Evolutionary conservation across 306 rosid genomes (phyloP), one percentile per base, ranked within the genome.

Genomic region (Datisca glomerata): DNA sequence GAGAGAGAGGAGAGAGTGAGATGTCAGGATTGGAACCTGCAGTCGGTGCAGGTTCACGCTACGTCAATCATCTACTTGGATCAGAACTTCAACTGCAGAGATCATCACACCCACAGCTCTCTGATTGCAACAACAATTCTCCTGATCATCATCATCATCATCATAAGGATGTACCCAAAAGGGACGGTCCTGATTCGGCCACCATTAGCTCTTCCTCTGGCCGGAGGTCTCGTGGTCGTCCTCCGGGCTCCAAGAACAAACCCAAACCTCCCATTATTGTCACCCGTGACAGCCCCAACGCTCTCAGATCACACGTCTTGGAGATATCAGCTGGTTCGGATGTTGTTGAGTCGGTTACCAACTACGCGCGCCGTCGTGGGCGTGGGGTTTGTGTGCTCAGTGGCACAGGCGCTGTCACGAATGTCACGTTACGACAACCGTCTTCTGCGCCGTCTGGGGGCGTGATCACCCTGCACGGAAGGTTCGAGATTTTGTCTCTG

Each of bases 371-470:
- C 11, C 51, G 57, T 38, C 60, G 65, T 2, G 60, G 69, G 14
- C 49, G 50, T 10, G 74, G 74, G 3, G 27, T 67, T 32, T 67
- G 69, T 41, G 48, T 67, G 8, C 65, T 67, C 21, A 51, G 57
- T 6, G 65, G 61, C 19, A 31, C 37, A 3, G 74, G 74, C 1
- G 64, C 61, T 1, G 69, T 67, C 39, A 51, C 52, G 2, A 56
- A 67, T 24, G 68, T 61, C 27, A 56, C 27, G 18, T 20, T 67
- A 32, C 60, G 69, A 7, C 74, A 67, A 53, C 69, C 74, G 20
- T 20, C 49, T 0, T 8, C 57, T 3, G n/a, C n/a, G n/a, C 47
- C 56, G n/a, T 12, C 49, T 0, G 61, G 69, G 11, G 23, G 56
- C 12, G 56, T 34, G 1, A 14, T 56, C 19, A 50, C 53, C 2